Evolutionary conservation across 148 eudicot genomes (phyloP).

Genomic region (Polygonum aviculare): DNA sequence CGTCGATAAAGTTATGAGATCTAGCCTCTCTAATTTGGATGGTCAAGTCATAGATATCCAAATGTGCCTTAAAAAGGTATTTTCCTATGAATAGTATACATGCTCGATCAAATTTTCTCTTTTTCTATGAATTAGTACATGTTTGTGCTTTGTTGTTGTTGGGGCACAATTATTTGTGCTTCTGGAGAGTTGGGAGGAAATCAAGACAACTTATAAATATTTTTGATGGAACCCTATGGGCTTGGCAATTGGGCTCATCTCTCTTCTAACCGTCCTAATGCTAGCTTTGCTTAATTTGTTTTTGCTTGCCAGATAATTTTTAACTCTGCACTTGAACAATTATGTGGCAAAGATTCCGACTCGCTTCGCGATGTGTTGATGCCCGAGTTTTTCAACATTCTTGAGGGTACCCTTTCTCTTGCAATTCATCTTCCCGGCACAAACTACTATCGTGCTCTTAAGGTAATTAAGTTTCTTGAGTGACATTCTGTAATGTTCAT

Average conservation of each 20-base stretch:
- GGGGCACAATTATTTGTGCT: not conserved
- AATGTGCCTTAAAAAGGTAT: conserved; percentile 72
- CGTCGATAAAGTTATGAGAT: conserved; percentile 73
- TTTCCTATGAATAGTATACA: too few species aligned
- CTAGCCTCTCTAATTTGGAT: conserved; percentile 62
- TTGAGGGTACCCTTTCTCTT: conserved; percentile 70
- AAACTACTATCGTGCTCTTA: conserved; percentile 59
- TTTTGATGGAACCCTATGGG: too few species aligned
- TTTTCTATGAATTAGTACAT: not conserved
- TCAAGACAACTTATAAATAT: too few species aligned
- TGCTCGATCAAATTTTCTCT: conserved; percentile 22
- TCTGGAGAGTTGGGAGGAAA: too few species aligned
- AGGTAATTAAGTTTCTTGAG: conserved; percentile 37
- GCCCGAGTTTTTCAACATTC: conserved; percentile 81
- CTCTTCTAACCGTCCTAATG: too few species aligned
- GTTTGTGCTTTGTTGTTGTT: too few species aligned
- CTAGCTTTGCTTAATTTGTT: not conserved
- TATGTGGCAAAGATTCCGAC: conserved; percentile 50
- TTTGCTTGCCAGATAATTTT: conserved; percentile 64
- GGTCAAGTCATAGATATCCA: conserved; percentile 66
- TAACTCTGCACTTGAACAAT: conserved; percentile 64
- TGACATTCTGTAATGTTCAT: not conserved
- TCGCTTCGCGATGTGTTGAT: conserved; percentile 48
- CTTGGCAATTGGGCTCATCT: too few species aligned
- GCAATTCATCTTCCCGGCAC: conserved; percentile 90